phyloP scores from a whole-genome alignment of 805 yeast species.

The Brettanomyces custersianus region DNA sequence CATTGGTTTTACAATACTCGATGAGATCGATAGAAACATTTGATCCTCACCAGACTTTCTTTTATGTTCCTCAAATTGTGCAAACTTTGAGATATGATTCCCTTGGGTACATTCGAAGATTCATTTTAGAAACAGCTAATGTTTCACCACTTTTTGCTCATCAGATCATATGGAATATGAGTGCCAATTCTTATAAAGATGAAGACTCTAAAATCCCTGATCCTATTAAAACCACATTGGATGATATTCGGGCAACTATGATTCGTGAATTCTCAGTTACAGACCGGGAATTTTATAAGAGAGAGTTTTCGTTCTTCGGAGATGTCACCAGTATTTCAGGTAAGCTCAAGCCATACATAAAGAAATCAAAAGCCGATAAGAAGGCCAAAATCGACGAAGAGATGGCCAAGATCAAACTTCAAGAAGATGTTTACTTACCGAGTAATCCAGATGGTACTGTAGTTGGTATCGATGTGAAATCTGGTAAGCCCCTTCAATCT shows the following conservation, averaged over 20 bases:
- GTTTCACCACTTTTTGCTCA: constrained; percentile 90
- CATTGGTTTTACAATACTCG: constrained; percentile 73
- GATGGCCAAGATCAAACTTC: constrained; percentile 67
- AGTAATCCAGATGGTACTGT: constrained; percentile 95
- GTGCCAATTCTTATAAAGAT: constrained; percentile 85
- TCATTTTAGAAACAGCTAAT: constrained; percentile 85
- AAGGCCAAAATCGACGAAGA: constrained; percentile 94
- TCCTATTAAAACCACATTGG: constrained; percentile 73
- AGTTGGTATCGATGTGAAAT: constrained; percentile 80
- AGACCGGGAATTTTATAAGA: constrained; percentile 62
- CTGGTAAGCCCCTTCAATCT: constrained; percentile 92
- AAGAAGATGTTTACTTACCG: constrained; percentile 85
- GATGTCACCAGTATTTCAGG: constrained; percentile 94
- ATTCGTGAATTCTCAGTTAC: constrained; percentile 46
- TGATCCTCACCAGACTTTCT: constrained; percentile 82
- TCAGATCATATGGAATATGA: constrained; percentile 96
- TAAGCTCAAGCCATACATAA: constrained; percentile 87
- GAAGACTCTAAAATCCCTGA: constrained; percentile 81
- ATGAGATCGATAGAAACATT: constrained; percentile 84
- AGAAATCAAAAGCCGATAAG: constrained; percentile 92
- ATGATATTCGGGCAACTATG: constrained; percentile 61
- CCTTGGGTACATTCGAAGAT: constrained; percentile 78
- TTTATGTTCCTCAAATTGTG: constrained; percentile 96
- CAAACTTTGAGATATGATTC: constrained; percentile 80
- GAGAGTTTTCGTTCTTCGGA: constrained; percentile 81